These are phyloP conservation scores for Acer campestre DNA, from an alignment of 345 rosid genomes.

Conservation along the genomic window DNA sequence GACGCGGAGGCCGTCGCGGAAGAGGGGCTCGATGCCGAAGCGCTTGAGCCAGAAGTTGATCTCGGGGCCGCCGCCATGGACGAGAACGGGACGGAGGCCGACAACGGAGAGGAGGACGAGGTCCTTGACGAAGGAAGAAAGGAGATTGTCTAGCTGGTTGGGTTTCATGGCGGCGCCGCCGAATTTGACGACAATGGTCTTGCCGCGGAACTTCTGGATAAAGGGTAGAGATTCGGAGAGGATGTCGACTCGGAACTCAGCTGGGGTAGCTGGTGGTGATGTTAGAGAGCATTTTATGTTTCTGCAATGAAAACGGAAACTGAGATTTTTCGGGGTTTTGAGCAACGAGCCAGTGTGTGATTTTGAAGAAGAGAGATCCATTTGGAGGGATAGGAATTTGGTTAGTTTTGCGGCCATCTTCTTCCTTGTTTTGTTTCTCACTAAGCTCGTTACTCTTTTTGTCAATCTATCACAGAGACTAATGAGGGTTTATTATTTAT, in stretches of 20 bases:
- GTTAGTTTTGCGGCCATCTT: not conserved
- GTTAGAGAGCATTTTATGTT: constrained; percentile 8
- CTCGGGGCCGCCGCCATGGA: constrained; percentile 95
- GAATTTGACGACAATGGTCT: constrained; percentile 87
- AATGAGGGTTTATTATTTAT: not conserved
- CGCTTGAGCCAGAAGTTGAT: constrained; percentile 72
- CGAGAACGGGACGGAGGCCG: constrained; percentile 88
- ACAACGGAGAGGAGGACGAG: constrained; percentile 84
- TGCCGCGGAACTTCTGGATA: constrained; percentile 88
- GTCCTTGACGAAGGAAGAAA: constrained; percentile 70
- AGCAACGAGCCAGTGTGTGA: not conserved
- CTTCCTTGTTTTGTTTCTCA: not conserved
- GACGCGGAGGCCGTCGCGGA: constrained; percentile 79
- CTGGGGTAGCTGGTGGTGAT: constrained; percentile 9
- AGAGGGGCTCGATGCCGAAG: constrained; percentile 67
- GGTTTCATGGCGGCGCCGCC: constrained; percentile 96
- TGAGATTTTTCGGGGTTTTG: not conserved
- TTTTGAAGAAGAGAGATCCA: not conserved
- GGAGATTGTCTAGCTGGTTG: constrained; percentile 37
- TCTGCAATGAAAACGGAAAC: not conserved
- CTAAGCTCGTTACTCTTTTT: too few species aligned
- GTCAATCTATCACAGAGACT: too few species aligned
- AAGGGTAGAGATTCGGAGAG: constrained; percentile 92
- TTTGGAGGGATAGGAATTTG: not conserved
- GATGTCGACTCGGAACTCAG: constrained; percentile 65